Conservation (phyloP, 2,329 filamentous ascomycete genomes). For the Aspergillus flavus region DNA sequence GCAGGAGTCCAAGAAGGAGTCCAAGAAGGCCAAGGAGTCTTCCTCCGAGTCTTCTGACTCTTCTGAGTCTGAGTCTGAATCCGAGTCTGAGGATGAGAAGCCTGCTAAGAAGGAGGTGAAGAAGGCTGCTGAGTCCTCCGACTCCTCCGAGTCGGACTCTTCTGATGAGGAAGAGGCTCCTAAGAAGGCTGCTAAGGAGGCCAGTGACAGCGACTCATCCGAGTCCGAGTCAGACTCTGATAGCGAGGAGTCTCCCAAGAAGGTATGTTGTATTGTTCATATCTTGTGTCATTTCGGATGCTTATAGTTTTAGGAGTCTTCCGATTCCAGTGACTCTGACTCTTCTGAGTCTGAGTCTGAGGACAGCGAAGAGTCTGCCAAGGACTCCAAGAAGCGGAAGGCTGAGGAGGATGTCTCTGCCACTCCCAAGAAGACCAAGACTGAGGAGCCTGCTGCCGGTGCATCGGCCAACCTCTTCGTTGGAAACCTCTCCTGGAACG, state of each 20-base stretch:
- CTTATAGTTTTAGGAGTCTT: slow-evolving; percentile 18
- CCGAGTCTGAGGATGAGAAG: slow-evolving; percentile 41
- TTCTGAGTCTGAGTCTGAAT: slow-evolving; percentile 24
- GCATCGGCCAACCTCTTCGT: slow-evolving; percentile 72
- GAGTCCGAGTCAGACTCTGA: slow-evolving; percentile 41
- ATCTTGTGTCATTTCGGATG: background rate
- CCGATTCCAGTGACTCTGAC: slow-evolving; percentile 11
- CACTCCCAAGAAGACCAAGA: slow-evolving; percentile 66
- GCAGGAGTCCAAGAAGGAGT: slow-evolving; percentile 30
- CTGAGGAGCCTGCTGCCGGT: slow-evolving; percentile 36
- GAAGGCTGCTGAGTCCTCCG: slow-evolving; percentile 21
- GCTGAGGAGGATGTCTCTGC: slow-evolving; percentile 48
- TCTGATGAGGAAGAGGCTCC: slow-evolving; percentile 24
- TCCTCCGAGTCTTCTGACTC: slow-evolving; percentile 32
- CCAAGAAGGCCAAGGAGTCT: slow-evolving; percentile 30
- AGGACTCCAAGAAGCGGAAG: slow-evolving; percentile 52
- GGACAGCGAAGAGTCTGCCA: slow-evolving; percentile 35
- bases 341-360: slow-evolving; percentile 36
- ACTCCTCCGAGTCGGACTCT: slow-evolving; percentile 8
- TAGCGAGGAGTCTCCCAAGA: slow-evolving; percentile 26
- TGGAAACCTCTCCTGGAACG: slow-evolving; percentile 87
- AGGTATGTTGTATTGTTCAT: slow-evolving; percentile 22
- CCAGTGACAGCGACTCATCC: slow-evolving; percentile 32
- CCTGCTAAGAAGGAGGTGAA: slow-evolving; percentile 38
- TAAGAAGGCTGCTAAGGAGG: slow-evolving; percentile 30